phyloP scores from a whole-genome alignment of 805 yeast genomes.

The Maudiozyma bulderi region DNA sequence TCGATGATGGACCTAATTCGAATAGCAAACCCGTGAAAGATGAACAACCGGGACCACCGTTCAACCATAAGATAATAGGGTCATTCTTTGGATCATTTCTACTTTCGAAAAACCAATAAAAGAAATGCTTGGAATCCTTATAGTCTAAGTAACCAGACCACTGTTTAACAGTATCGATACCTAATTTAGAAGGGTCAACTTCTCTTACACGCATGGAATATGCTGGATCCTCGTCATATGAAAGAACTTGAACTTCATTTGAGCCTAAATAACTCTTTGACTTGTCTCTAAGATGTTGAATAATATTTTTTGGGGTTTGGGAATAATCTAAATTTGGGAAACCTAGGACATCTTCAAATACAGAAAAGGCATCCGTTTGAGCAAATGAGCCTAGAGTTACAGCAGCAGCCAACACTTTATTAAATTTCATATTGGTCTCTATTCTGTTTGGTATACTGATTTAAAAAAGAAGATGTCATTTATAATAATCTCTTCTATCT shows the following conservation, averaged over 20 bases:
- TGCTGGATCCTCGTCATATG: slow-evolving; percentile 8
- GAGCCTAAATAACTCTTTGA: slow-evolving; percentile 2
- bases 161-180: slow-evolving; percentile 73
- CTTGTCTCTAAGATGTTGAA: slow-evolving; percentile 4
- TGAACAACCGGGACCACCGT: slow-evolving; percentile 96
- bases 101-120: slow-evolving; percentile 90
- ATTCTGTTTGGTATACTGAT: background rate
- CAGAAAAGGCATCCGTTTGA: slow-evolving; percentile 1
- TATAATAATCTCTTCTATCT: too few relatives aligned
- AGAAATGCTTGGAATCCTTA: slow-evolving; percentile 70
- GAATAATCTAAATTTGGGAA: slow-evolving; percentile 4
- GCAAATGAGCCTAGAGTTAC: background rate
- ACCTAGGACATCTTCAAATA: slow-evolving; percentile 5
- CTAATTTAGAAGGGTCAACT: slow-evolving; percentile 35
- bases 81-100: slow-evolving; percentile 79
- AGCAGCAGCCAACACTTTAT: background rate
- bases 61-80: slow-evolving; percentile 80
- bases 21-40: slow-evolving; percentile 83
- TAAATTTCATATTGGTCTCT: background rate
- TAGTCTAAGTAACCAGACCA: slow-evolving; percentile 78
- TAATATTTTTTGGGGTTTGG: slow-evolving; percentile 6
- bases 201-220: slow-evolving; percentile 19
- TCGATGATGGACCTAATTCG: slow-evolving; percentile 82
- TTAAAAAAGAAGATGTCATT: background rate
- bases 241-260: background rate